phyloP scores from a whole-genome alignment of 306 rosid species.

The Dalbergia cultrata region DNA sequence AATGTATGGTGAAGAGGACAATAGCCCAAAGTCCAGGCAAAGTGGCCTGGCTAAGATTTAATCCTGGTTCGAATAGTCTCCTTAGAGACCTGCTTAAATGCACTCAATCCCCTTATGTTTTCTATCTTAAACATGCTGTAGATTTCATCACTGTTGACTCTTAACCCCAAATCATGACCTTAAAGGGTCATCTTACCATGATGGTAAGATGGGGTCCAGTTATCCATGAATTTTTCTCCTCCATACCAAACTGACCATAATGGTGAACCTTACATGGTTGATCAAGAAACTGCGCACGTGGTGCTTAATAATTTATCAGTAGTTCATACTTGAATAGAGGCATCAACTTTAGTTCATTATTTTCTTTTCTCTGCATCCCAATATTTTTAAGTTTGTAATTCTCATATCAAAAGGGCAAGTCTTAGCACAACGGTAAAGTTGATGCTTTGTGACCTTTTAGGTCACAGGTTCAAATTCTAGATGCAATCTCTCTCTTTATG shows the following conservation, averaged over 20 bases:
- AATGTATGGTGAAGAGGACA: not conserved
- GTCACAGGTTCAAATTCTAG: too few species aligned
- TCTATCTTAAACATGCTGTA: not conserved
- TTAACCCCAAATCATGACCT: not conserved
- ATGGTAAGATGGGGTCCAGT: not conserved
- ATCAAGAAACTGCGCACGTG: not conserved
- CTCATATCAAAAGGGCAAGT: not conserved
- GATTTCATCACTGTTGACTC: not conserved
- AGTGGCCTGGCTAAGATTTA: conserved; percentile 25
- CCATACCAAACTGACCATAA: too few species aligned
- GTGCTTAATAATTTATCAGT: not conserved
- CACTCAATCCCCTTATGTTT: not conserved
- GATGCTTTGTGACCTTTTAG: too few species aligned
- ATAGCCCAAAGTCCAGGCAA: conserved; percentile 30
- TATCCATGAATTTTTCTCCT: too few species aligned
- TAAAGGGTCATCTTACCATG: not conserved
- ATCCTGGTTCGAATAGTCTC: conserved; percentile 23
- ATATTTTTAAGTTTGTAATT: conserved; percentile 2
- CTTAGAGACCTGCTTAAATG: not conserved
- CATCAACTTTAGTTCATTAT: not conserved
- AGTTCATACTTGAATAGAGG: not conserved
- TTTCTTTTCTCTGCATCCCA: not conserved
- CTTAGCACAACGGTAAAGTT: too few species aligned
- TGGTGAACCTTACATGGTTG: too few species aligned
- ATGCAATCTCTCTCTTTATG: too few species aligned